Conservation (phyloP, 208 protist species). For the Tritrichomonas foetus region DNA sequence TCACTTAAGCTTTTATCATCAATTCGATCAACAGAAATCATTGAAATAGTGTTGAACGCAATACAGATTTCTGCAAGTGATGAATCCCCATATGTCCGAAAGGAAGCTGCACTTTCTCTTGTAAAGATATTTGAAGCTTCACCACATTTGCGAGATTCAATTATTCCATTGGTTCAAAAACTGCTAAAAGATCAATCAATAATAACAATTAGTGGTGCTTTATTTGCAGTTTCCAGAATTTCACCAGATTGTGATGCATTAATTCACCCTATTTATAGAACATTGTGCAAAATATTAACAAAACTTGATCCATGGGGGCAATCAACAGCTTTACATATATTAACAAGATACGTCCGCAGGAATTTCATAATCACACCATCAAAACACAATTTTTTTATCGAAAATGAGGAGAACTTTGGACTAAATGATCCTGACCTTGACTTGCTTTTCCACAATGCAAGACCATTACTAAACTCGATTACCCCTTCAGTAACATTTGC, state of each 20-base stretch:
- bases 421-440: not conserved
- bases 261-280: not conserved
- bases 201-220: not conserved
- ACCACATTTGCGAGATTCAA: not conserved
- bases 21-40: not conserved
- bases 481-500: not conserved
- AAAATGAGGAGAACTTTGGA: not conserved
- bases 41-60: not conserved
- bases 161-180: not conserved
- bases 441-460: not conserved
- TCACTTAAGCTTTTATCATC: not conserved
- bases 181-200: not conserved
- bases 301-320: constrained; percentile 7
- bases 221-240: not conserved
- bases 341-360: not conserved
- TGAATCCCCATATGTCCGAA: not conserved
- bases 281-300: not conserved
- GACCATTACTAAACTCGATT: not conserved
- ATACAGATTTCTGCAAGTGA: not conserved
- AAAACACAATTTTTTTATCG: not conserved
- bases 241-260: not conserved
- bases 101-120: not conserved
- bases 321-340: not conserved
- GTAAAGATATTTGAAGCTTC: not conserved
- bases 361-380: not conserved